Evolutionary conservation across 202 grass and related monocot genomes (phyloP).

Genomic region (Musa balbisiana): DNA sequence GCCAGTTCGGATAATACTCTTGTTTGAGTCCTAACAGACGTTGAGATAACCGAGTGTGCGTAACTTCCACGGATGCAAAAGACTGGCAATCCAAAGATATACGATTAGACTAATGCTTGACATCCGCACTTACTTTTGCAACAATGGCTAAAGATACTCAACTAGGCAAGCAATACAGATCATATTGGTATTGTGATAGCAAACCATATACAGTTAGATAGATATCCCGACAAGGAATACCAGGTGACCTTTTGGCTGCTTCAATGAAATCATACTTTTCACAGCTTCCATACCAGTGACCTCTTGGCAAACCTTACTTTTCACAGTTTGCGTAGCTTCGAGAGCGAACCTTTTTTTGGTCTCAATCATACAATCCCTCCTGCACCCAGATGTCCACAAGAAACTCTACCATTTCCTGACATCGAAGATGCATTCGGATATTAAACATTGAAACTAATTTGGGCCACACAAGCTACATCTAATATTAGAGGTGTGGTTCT

Average conservation of each 20-base stretch:
- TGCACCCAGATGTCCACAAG: conserved; percentile 91
- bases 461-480: background rate
- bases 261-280: background rate
- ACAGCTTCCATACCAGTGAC: background rate
- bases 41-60: no score
- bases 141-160: background rate
- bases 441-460: background rate
- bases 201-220: background rate
- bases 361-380: conserved; percentile 68
- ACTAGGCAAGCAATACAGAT: no score
- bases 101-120: background rate
- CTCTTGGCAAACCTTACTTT: no score
- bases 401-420: conserved; percentile 97
- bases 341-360: background rate
- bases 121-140: background rate
- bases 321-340: background rate
- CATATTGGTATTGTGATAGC: background rate
- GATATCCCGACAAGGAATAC: background rate
- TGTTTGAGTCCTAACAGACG: no score
- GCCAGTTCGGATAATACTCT: no score
- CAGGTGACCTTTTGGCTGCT: background rate
- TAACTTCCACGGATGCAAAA: background rate
- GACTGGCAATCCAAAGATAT: background rate
- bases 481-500: conserved; percentile 2
- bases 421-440: conserved; percentile 19